Evolutionary conservation across 768 basidiomycete genomes (phyloP), one percentile per base, ranked within the genome.

Genomic region (Boletus vermiculosoides): DNA sequence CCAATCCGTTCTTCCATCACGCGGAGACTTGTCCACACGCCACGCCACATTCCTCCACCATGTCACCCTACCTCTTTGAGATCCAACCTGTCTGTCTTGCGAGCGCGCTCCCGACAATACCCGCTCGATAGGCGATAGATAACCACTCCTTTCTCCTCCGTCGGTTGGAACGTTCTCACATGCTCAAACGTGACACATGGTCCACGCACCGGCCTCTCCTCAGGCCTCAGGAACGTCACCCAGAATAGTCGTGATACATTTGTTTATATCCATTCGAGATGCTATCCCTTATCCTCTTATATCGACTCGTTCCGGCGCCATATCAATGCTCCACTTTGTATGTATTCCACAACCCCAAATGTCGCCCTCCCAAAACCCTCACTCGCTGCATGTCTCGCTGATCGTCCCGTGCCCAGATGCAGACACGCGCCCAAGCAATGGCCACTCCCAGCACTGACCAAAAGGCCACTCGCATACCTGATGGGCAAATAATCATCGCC

Each of bases 401-500:
- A 52, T 52, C 39, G 39, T 41, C 50, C 33, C 45, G 30, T 46
- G 34, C 18, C 45, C 33, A 40, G 28, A 40, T 34, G 7, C n/a
- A 46, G 31, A 36, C 31, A 33, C 31, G 18, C 31, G 34, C 42
- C 20, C 53, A 22, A 30, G n/a, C 40, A 28, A 48, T 46, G 33
- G 7, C 39, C 52, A 41, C 45, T 39, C 49, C 51, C 36, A 47
- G 25, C 53, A 36, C 37, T 12, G n/a, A 13, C 45, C 10, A 40
- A 51, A 58, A 33, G 54, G 45, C 5, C 40, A 51, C 58, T 53
- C 55, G 22, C 61, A 55, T 60, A 36, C 54, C 55, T 13, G 54
- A 55, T 63, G 52, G 51, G 46, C 55, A 50, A 54, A 56, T n/a
- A 44, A 28, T 63, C 69, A 65, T 55, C 59, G 67, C 64, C 64